phyloP scores from a whole-genome alignment of 805 yeast species.

The Barnettozyma botsteinii region DNA sequence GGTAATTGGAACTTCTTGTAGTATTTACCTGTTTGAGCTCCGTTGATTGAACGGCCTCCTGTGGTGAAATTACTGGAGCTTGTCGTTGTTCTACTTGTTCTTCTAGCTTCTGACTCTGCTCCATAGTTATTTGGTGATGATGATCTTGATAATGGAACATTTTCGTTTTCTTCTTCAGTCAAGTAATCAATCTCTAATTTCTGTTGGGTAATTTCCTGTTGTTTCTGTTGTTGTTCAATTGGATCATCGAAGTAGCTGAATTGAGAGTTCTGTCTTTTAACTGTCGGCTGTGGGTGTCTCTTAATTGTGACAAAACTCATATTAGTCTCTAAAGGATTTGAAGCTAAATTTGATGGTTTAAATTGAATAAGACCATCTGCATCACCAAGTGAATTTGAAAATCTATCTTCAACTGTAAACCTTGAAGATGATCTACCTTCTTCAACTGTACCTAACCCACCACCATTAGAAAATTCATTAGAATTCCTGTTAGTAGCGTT shows the following conservation, averaged over 20 bases:
- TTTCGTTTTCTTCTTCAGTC: constrained; percentile 1
- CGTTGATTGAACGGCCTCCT: constrained; percentile 2
- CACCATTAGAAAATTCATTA: constrained; percentile 24
- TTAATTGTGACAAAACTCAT: constrained; percentile 66
- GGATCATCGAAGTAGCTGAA: constrained; percentile 17
- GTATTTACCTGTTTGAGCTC: constrained; percentile 1
- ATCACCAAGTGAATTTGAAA: constrained; percentile 2
- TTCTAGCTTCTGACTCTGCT: constrained; percentile 2
- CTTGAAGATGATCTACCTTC: not conserved
- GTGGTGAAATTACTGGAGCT: not conserved
- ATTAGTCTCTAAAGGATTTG: constrained; percentile 61
- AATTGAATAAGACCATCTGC: constrained; percentile 16
- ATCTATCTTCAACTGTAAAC: not conserved
- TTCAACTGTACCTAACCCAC: not conserved
- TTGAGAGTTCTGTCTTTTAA: constrained; percentile 9
- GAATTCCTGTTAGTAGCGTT: constrained; percentile 39
- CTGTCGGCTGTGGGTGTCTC: constrained; percentile 37
- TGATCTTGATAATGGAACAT: constrained; percentile 9
- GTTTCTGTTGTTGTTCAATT: constrained; percentile 10
- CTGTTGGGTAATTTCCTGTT: constrained; percentile 5
- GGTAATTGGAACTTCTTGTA: constrained; percentile 18
- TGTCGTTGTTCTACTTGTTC: not conserved
- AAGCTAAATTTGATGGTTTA: constrained; percentile 50
- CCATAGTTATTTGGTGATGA: constrained; percentile 21
- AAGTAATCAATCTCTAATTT: constrained; percentile 4